phyloP scores from a whole-genome alignment of 116 monocot genomes.

The Trichopus zeylanicus region DNA sequence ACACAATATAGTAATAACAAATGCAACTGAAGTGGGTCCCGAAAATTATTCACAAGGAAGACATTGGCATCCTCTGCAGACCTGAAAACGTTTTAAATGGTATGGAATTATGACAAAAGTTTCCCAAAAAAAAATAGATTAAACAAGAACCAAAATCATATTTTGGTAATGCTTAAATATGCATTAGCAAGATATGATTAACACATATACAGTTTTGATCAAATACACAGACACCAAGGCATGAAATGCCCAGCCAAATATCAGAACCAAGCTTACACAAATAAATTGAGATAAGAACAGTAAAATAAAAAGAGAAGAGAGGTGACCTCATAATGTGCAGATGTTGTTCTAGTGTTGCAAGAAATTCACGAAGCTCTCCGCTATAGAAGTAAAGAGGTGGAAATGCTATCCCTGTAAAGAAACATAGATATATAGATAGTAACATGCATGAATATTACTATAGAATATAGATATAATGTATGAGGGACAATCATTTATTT shows the following conservation, averaged over 20 bases:
- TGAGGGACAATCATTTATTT: no score
- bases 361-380: conserved; percentile 91
- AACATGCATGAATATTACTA: no score
- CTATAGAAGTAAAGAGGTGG: conserved; percentile 97
- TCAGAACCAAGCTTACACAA: no score
- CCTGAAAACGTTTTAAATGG: conserved; percentile 33
- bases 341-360: conserved; percentile 77
- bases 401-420: conserved; percentile 69
- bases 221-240: no score
- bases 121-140: neutral
- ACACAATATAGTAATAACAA: no score
- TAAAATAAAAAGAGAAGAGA: conserved; percentile 2
- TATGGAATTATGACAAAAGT: conserved; percentile 3
- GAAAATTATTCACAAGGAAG: conserved; percentile 89
- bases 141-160: conserved; percentile 3
- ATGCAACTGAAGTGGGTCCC: conserved; percentile 91
- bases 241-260: neutral
- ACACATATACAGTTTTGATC: no score
- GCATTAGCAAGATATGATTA: no score
- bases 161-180: no score
- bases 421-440: neutral
- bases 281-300: neutral
- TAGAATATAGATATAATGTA: no score
- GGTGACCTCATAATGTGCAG: conserved; percentile 78
- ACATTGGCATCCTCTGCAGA: conserved; percentile 96